phyloP scores from a whole-genome alignment of 176 grass and related monocot species.

The Carex pumila region DNA sequence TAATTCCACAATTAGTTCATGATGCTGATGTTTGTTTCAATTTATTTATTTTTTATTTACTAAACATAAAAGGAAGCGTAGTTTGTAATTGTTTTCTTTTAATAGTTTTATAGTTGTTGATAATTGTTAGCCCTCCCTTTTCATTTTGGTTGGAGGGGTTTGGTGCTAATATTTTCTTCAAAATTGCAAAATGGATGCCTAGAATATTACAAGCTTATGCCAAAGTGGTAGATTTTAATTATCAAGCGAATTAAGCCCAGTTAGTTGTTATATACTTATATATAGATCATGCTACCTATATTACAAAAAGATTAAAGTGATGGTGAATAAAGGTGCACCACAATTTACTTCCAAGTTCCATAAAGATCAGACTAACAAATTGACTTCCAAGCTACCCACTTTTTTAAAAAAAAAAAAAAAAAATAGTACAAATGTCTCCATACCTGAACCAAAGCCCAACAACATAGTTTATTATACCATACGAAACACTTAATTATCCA shows the following conservation, averaged over 20 bases:
- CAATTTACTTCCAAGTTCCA: not conserved
- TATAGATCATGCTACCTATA: not conserved
- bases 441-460: not conserved
- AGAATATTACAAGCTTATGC: not conserved
- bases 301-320: not conserved
- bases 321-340: not conserved
- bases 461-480: not conserved
- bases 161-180: not conserved
- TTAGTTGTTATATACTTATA: not conserved
- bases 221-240: not conserved
- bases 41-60: not conserved
- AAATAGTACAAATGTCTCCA: not conserved
- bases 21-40: not conserved
- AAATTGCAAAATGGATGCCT: not conserved
- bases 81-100: not conserved
- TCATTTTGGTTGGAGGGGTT: not conserved
- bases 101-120: not conserved
- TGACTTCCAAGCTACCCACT: not conserved
- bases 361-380: not conserved
- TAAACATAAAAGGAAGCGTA: not conserved
- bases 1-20: not conserved
- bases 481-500: not conserved
- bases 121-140: not conserved
- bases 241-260: not conserved
- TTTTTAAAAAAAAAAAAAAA: not conserved